Base-by-base conservation (phyloP, 805 yeast species). In the Kodamaea kakaduensis region DNA sequence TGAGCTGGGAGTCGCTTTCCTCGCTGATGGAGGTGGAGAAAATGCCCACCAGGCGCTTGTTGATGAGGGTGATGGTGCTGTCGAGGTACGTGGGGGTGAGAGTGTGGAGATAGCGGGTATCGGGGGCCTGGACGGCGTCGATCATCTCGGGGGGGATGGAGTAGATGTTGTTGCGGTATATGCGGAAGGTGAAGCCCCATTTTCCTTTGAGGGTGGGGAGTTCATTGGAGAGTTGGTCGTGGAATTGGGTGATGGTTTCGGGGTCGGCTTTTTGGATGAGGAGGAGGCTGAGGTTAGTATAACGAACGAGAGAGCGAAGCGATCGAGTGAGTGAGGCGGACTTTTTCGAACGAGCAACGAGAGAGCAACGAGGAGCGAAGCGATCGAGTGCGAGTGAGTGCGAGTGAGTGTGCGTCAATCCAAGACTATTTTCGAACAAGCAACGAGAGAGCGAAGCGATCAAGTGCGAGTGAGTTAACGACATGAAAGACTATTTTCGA, bases 131-230 rank as follows among this genome's bases (percentile, higher is more conserved):
- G 1, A 52, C 45, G 12, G 48, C 54, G 2, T 52, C 56, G 1
- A 52, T 53, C 15, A 48, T 28, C 13, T 54, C 62, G 4, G 64
- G 68, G 0, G 77, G 75, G 20, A 63, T 56, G 13, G 77, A 63
- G 60, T 64, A 61, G 46, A 75, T 56, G 65, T 82, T 84, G 46
- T 78, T 80, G 22, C 84, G 59, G 54, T 78, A 84, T 23, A 85
- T 74, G 48, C 75, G 79, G 44, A 83, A 69, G 34, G 75, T 84
- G 46, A 83, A 78, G 26, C 64, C 66, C 94, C 94, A 84, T 29
- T 77, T 69, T 3, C 72, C 87, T 18, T 73, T 60, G 2, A 70
- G 49, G 12, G 71, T 64, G 1, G 93, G 89, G 10, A 81, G 65
- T 42, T 78, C 79, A 46, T 81, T 81, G 3, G 82, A 72, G 10